Conservation (phyloP, 306 rosid species). For the cucumber (Cucumis sativus) region Cucumber_9930_V3 NC_026655.2:14621001-14621500, state of each 20-base stretch:
- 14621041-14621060: neutral
- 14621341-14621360: too few species aligned
- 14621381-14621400: too few species aligned
- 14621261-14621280: slow-evolving; percentile 76
- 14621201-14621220: slow-evolving; percentile 76
- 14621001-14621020: neutral
- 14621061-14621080: neutral
- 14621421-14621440: too few species aligned
- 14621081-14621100: too few species aligned
- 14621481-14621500: slow-evolving; percentile 65
- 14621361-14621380: too few species aligned
- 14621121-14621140: too few species aligned
- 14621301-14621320: slow-evolving; percentile 63
- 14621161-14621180: neutral
- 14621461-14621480: slow-evolving; percentile 56
- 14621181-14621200: slow-evolving; percentile 12
- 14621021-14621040: neutral
- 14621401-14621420: too few species aligned
- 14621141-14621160: neutral
- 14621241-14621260: slow-evolving; percentile 80
- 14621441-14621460: too few species aligned
- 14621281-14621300: slow-evolving; percentile 85
- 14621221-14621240: slow-evolving; percentile 73
- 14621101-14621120: too few species aligned
- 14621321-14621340: too few species aligned